Base-by-base conservation (phyloP, 352 stramenopile species). In the Pythium volutum region DNA sequence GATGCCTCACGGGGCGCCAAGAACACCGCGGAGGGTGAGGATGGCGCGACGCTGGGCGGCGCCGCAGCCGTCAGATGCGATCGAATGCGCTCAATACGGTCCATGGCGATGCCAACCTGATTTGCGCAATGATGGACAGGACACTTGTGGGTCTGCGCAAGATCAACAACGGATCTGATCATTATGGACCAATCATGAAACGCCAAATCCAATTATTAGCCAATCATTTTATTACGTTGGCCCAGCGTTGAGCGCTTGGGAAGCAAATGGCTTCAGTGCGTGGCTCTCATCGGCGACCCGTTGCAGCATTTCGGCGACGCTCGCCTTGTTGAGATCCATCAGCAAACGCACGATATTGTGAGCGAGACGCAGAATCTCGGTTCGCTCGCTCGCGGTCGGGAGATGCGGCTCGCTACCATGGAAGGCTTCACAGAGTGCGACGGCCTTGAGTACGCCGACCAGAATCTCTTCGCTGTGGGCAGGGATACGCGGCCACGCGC, bases 401-500 rank as follows among this genome's bases (percentile, higher is more conserved):
- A 59, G 1, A 57, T 56, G 23, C 51, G 62, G 23, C 31, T 46
- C 16, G 31, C 15, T 25, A 53, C 69, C 70, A n/a, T 85, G 66
- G n/a, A 90, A 79, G 15, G 84, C 48, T 31, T 87, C 81, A 51
- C 81, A 91, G 36, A 84, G 75, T 4, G 81, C 74, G 5, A 90
- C 81, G 26, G 70, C 79, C 56, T 84, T 84, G 51, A 95, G 63
- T 22, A 93, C 72, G 14, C 70, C 80, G 27, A 93, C 74, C 15
- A 91, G 62, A 58, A 95, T 81, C 26, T 79, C 34, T 49, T 93
- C 84, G 0, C 65, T 72, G 51, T 95, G 86, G n/a, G 62, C 29
- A n/a, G 70, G 66, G 42, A 93, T 83, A 15, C 86, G 86, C 12
- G 81, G 74, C 84, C 84, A 95, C 0, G 80, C 81, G 51, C 69